Percentiles rank a stretch among this genome's conserved stretches.
These are phyloP conservation scores for Diplotaxis tenuifolia DNA, from an alignment of 345 rosid species.

Conservation along the genomic window DNA sequence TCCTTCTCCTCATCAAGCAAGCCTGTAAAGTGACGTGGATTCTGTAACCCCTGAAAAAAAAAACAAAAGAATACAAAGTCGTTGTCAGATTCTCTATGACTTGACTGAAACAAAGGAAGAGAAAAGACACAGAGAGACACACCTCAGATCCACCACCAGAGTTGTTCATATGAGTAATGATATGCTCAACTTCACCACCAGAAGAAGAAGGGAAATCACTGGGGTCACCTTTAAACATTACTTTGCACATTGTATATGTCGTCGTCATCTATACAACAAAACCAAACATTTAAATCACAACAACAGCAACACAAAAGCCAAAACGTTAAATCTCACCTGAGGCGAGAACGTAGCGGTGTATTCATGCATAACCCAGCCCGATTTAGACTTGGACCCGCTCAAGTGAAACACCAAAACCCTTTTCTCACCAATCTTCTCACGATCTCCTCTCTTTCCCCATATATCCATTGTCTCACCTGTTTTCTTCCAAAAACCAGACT, in stretches of 20 bases:
- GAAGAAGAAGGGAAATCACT: neutral
- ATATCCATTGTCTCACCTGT: conserved; percentile 39
- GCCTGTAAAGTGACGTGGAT: no score
- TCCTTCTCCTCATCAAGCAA: no score
- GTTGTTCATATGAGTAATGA: neutral
- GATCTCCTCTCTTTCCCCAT: neutral
- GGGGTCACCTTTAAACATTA: conserved; percentile 28
- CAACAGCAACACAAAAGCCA: neutral
- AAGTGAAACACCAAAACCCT: conserved; percentile 44
- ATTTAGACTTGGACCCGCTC: conserved; percentile 13
- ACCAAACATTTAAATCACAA: neutral
- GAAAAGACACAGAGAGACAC: no score
- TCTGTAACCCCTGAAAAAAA: no score
- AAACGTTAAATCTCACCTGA: neutral
- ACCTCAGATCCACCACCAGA: no score
- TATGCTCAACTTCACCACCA: neutral
- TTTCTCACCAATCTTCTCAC: conserved; percentile 38
- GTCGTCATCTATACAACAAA: conserved; percentile 24
- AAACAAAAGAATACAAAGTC: no score
- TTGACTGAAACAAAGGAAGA: no score
- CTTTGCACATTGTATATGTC: conserved; percentile 34
- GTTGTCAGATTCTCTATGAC: no score
- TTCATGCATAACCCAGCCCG: conserved; percentile 43
- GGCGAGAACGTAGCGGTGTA: neutral
- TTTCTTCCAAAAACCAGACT: conserved; percentile 53